Evolutionary conservation across 495 filamentous ascomycete species (phyloP).

Genomic region (Tuber magnatum): DNA sequence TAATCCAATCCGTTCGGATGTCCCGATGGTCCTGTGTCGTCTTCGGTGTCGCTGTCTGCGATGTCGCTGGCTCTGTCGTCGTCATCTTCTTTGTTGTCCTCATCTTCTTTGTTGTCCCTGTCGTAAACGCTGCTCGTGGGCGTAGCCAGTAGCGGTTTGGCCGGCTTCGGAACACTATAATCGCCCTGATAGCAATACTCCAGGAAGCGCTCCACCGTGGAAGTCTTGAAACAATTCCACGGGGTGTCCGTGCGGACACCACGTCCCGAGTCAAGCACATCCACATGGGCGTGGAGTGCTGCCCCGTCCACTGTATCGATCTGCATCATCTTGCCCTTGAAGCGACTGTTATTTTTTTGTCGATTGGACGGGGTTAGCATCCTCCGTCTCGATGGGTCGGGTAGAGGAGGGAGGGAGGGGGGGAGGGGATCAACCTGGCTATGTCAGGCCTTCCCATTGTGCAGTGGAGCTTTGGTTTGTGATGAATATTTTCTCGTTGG

Average conservation of each 20-base stretch:
- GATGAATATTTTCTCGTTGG: not conserved
- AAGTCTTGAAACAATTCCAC: not conserved
- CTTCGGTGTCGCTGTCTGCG: not conserved
- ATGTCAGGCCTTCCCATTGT: not conserved
- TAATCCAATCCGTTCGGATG: not conserved
- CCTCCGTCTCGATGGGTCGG: not conserved
- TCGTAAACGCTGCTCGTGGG: not conserved
- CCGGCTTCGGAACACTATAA: constrained; percentile 44
- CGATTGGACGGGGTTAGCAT: not conserved
- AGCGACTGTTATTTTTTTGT: not conserved
- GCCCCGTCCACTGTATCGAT: not conserved
- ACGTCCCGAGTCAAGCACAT: not conserved
- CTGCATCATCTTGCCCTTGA: not conserved
- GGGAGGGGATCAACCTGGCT: not conserved
- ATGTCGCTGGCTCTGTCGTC: not conserved
- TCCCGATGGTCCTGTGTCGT: not conserved
- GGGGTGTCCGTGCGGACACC: not conserved
- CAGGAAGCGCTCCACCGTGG: constrained; percentile 70
- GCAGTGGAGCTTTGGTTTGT: not conserved
- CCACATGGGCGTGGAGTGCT: not conserved
- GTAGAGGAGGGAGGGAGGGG: not conserved
- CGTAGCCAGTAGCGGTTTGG: not conserved
- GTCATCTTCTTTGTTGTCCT: not conserved
- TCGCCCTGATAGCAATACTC: constrained; percentile 85
- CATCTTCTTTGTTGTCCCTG: not conserved